These are phyloP conservation scores for Candida sonorensis DNA, from an alignment of 805 yeast genomes.

Conservation along the genomic window DNA sequence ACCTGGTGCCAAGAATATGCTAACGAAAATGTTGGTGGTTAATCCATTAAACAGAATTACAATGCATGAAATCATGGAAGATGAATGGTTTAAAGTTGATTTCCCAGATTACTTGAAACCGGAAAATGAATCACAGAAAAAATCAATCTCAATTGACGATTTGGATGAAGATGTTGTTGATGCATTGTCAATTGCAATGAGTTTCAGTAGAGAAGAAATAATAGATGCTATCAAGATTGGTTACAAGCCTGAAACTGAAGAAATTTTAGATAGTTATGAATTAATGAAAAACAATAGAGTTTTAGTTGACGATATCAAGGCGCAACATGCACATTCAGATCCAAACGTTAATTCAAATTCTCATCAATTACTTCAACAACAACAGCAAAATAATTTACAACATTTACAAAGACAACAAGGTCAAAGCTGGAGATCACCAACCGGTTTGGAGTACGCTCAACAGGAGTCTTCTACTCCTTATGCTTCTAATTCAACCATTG, in stretches of 20 bases:
- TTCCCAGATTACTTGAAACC: conserved; percentile 77
- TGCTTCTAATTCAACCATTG: conserved; percentile 74
- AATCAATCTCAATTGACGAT: conserved; percentile 27
- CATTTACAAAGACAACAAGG: conserved; percentile 1
- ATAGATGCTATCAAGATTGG: conserved; percentile 49
- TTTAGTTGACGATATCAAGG: conserved; percentile 60
- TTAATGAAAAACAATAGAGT: conserved; percentile 74
- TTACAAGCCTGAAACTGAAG: conserved; percentile 47
- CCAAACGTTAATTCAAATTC: conserved; percentile 1
- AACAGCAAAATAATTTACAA: too few species aligned
- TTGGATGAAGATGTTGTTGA: conserved; percentile 71
- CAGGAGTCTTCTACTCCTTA: conserved; percentile 29
- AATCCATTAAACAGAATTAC: conserved; percentile 92
- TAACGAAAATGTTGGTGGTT: conserved; percentile 88
- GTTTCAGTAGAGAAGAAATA: conserved; percentile 81
- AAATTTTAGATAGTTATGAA: conserved; percentile 80
- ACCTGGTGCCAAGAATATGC: conserved; percentile 73
- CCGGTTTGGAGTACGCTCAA: conserved; percentile 21
- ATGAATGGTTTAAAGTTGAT: conserved; percentile 84
- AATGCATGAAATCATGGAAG: conserved; percentile 85
- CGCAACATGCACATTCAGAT: conserved; percentile 10
- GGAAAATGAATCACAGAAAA: conserved; percentile 35
- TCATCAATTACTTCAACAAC: too few species aligned
- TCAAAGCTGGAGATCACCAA: conserved; percentile 26
- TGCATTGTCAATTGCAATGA: conserved; percentile 77